A percentile compares a stretch with the other conserved stretches of the same genome.
These are phyloP conservation scores for Diaporthe velutina DNA, from an alignment of 2,329 filamentous ascomycete genomes.

Conservation along the genomic window DNA sequence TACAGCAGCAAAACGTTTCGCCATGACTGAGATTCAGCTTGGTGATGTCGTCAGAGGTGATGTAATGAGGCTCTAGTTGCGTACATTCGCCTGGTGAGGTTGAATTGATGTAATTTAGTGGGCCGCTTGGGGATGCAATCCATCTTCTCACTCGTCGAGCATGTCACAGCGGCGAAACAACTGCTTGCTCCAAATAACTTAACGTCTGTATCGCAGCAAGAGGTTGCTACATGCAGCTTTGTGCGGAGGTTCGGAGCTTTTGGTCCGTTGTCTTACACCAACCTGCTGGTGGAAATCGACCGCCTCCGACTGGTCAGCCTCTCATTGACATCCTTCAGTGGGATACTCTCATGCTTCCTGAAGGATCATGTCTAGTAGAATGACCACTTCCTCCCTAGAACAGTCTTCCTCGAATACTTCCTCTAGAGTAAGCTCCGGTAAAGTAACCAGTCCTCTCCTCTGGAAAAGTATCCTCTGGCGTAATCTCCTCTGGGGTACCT, in stretches of 20 bases:
- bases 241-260: not conserved
- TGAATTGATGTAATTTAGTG: constrained; percentile 30
- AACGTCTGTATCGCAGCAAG: not conserved
- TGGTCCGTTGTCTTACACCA: not conserved
- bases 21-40: not conserved
- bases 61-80: constrained; percentile 19
- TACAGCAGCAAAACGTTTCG: not conserved
- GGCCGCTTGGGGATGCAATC: constrained; percentile 11
- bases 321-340: too few relatives aligned
- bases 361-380: too few relatives aligned
- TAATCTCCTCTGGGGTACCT: too few relatives aligned
- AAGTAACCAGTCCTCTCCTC: too few relatives aligned
- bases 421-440: too few relatives aligned
- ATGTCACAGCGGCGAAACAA: not conserved
- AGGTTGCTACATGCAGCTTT: not conserved
- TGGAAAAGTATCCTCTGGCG: too few relatives aligned
- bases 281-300: too few relatives aligned
- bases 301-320: too few relatives aligned
- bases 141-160: not conserved
- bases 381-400: too few relatives aligned
- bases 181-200: not conserved
- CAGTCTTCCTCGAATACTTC: too few relatives aligned
- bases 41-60: constrained; percentile 31
- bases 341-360: too few relatives aligned
- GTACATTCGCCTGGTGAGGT: constrained; percentile 17